Percentiles rank a stretch among this genome's conserved stretches.
These are phyloP conservation scores for Lactuca sativa DNA, from an alignment of 129 eudicot species.

Conservation along the genomic window DNA sequence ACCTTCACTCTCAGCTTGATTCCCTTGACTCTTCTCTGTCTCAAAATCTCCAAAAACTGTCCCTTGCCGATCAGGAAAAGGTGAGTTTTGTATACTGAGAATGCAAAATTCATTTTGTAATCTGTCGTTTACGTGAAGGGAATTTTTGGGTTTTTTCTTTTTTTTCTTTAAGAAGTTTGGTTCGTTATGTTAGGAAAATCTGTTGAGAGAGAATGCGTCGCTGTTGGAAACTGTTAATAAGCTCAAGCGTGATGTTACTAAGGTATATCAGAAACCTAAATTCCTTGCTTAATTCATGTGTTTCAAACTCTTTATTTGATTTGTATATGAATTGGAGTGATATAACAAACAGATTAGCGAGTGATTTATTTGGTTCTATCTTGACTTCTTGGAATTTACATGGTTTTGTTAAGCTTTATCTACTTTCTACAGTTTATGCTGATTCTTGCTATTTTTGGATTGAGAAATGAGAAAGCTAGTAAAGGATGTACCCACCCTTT, in stretches of 20 bases:
- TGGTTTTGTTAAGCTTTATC: neutral
- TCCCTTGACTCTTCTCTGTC: constrained; percentile 67
- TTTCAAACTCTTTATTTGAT: neutral
- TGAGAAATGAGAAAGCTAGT: neutral
- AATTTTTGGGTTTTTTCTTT: neutral
- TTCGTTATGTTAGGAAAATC: constrained; percentile 49
- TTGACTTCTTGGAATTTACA: neutral
- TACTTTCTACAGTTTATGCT: neutral
- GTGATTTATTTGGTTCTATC: neutral
- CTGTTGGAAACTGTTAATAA: constrained; percentile 67
- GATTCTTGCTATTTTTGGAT: neutral
- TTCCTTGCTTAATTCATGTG: neutral
- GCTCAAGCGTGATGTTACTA: constrained; percentile 90
- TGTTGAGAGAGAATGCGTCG: constrained; percentile 65
- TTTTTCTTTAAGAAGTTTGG: neutral
- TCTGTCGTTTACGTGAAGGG: neutral
- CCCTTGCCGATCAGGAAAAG: constrained; percentile 57
- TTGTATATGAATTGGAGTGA: neutral
- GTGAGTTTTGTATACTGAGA: constrained; percentile 22
- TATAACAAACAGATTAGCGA: neutral
- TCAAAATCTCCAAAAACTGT: constrained; percentile 50
- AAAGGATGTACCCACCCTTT: neutral
- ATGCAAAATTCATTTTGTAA: neutral
- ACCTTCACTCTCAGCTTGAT: constrained; percentile 61
- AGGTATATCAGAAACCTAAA: constrained; percentile 44